phyloP scores from a whole-genome alignment of 1,284 basidiomycete genomes.

The Fomitopsis betulina region DNA sequence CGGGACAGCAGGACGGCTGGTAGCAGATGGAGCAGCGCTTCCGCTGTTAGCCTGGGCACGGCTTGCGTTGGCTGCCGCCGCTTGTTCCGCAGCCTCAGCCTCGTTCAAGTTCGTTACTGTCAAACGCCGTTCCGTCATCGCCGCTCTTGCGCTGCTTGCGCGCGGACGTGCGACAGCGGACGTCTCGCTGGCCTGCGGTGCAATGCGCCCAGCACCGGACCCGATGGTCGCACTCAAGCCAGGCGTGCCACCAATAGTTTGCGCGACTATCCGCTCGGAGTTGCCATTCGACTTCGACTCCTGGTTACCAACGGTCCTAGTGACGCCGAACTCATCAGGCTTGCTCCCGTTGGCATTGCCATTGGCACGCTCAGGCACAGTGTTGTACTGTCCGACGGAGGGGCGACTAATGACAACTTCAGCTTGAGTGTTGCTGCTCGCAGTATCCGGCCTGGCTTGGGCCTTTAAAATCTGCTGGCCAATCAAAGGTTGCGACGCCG shows the following conservation, averaged over 20 bases:
- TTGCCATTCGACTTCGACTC: conserved; percentile 3
- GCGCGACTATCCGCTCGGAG: conserved; percentile 10
- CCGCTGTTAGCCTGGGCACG: not conserved
- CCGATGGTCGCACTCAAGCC: conserved; percentile 2
- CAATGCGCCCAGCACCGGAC: not conserved
- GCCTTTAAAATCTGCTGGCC: conserved; percentile 5
- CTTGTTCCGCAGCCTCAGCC: conserved; percentile 20
- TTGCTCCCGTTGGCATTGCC: conserved; percentile 13
- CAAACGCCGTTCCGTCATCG: conserved; percentile 11
- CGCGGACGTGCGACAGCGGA: conserved; percentile 16
- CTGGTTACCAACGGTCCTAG: conserved; percentile 6
- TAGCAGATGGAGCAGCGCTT: not conserved
- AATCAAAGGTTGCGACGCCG: conserved; percentile 1
- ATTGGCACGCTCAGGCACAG: conserved; percentile 22
- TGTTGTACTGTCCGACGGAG: conserved; percentile 25
- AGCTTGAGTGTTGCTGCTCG: conserved; percentile 9
- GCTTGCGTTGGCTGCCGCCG: conserved; percentile 14
- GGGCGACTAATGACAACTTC: conserved; percentile 7
- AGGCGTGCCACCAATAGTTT: conserved; percentile 22
- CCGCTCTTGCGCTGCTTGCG: conserved; percentile 15
- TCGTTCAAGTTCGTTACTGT: conserved; percentile 25
- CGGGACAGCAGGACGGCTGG: conserved; percentile 1
- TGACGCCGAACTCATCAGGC: conserved; percentile 29
- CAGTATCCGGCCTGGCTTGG: not conserved
- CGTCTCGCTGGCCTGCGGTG: conserved; percentile 5